Conservation (phyloP, 2,329 filamentous ascomycete species). For the Fusarium tjaetaba region DNA sequence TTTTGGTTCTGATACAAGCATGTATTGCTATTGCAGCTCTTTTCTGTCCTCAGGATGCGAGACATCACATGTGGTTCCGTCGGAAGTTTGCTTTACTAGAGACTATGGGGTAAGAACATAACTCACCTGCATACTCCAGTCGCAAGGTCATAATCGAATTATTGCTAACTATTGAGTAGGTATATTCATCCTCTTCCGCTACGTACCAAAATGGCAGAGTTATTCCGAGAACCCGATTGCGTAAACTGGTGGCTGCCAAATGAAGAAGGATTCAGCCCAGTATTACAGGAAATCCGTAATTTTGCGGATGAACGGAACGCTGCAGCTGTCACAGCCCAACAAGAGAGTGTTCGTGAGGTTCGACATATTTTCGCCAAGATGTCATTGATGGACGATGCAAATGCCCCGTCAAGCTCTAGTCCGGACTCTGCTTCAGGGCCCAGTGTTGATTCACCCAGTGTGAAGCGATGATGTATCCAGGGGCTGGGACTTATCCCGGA, state of each 20-base stretch:
- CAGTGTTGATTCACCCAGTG: neutral
- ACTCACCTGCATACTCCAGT: neutral
- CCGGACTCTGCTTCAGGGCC: neutral
- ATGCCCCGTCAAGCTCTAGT: conserved; percentile 11
- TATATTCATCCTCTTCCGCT: conserved; percentile 84
- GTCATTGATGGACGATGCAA: conserved; percentile 43
- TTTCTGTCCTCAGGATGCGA: conserved; percentile 80
- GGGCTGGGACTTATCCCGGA: neutral
- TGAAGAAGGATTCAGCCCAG: conserved; percentile 76
- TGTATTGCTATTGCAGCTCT: conserved; percentile 79
- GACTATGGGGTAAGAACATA: conserved; percentile 72
- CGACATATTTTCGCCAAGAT: conserved; percentile 76
- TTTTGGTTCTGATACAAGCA: conserved; percentile 77
- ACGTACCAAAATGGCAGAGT: conserved; percentile 77
- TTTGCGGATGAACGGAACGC: conserved; percentile 83
- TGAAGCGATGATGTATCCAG: neutral
- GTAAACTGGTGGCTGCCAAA: conserved; percentile 91
- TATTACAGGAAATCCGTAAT: conserved; percentile 79
- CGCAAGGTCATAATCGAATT: neutral
- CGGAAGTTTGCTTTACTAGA: conserved; percentile 83
- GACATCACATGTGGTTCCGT: conserved; percentile 81
- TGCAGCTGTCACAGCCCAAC: conserved; percentile 64
- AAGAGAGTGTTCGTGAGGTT: conserved; percentile 77
- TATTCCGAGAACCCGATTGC: conserved; percentile 78
- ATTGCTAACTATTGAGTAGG: conserved; percentile 56